phyloP scores from a whole-genome alignment of 2,329 filamentous ascomycete genomes.

The Stromatinia cepivora region DNA sequence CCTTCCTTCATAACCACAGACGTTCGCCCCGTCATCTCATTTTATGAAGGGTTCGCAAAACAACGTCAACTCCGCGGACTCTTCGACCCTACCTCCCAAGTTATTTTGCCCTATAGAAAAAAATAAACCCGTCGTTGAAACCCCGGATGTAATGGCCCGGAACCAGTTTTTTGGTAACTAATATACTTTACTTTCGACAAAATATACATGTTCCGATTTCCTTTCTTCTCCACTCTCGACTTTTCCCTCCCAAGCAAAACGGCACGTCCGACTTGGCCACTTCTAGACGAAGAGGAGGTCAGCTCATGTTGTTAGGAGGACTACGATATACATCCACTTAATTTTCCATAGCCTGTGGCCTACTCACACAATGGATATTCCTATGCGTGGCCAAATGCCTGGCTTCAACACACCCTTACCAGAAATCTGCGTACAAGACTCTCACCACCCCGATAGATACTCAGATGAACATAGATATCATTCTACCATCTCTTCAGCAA shows the following conservation, averaged over 20 bases:
- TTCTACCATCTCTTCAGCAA: conserved; percentile 43
- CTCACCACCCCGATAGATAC: conserved; percentile 38
- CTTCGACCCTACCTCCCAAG: conserved; percentile 22
- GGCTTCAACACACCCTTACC: conserved; percentile 37
- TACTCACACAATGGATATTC: conserved; percentile 46
- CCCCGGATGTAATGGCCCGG: neutral
- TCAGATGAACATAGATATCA: conserved; percentile 36
- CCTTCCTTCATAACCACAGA: conserved; percentile 18
- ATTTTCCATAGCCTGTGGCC: conserved; percentile 6
- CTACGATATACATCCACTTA: conserved; percentile 15
- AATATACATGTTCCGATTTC: conserved; percentile 36
- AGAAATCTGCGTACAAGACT: conserved; percentile 47
- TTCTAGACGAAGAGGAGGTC: conserved; percentile 20
- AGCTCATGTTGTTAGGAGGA: conserved; percentile 15
- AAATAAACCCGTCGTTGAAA: neutral
- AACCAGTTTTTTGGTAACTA: conserved; percentile 25
- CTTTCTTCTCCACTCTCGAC: conserved; percentile 30
- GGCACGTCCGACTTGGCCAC: conserved; percentile 32
- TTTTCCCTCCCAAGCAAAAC: conserved; percentile 30
- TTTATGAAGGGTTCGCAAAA: conserved; percentile 19
- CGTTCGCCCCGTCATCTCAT: conserved; percentile 6
- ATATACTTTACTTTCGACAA: conserved; percentile 32
- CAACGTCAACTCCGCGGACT: conserved; percentile 6
- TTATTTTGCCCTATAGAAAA: neutral
- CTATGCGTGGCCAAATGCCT: conserved; percentile 38